Evolutionary conservation across 2,329 filamentous ascomycete genomes (phyloP), one percentile per base, ranked within the genome.

Genomic region (Aspergillus sojae): DNA sequence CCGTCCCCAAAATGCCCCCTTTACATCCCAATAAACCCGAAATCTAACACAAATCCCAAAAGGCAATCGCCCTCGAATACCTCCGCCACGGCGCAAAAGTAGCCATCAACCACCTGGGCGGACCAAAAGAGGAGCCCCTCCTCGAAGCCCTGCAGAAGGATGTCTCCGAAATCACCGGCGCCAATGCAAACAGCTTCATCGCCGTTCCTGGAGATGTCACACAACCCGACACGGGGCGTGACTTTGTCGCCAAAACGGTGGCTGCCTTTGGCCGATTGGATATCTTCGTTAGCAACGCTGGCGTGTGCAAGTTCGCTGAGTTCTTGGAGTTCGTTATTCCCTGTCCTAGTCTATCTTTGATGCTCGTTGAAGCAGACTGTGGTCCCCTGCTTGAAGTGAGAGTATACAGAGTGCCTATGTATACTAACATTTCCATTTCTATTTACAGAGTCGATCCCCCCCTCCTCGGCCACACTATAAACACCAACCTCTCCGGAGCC

Each of bases 221-320:
- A 0, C 84, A 91, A 67, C 89, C 91, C 0, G 85, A 88, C 64
- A 94, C 92, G 0, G 91, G 91, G 10, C 80, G 83, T 50, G 80
- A 84, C 32, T 84, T 97, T 28, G 89, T 97, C 6, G 79, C 81
- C 14, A 83, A 84, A 67, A 89, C 90, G 0, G 89, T 94, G 1
- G 76, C 84, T 62, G 69, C 67, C 1, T 80, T 80, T 50, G 79
- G 80, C 0, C 82, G 87, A 4, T 79, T 93, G 39, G 90, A 93
- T 78, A 82, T 96, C 7, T 94, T 94, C 77, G 91, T 97, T 32
- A 92, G 89, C 76, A 97, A 97, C 80, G 93, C 93, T 4, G 93
- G 93, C 7, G 86, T 97, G 63, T 97, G 93, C 82, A 86, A 91
- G 67, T 97, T 97, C 78, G 89, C 90, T 63, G 91, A 96, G 68